These are phyloP conservation scores for Apodospora peruviana DNA, from an alignment of 495 filamentous ascomycete species.

Conservation along the genomic window DNA sequence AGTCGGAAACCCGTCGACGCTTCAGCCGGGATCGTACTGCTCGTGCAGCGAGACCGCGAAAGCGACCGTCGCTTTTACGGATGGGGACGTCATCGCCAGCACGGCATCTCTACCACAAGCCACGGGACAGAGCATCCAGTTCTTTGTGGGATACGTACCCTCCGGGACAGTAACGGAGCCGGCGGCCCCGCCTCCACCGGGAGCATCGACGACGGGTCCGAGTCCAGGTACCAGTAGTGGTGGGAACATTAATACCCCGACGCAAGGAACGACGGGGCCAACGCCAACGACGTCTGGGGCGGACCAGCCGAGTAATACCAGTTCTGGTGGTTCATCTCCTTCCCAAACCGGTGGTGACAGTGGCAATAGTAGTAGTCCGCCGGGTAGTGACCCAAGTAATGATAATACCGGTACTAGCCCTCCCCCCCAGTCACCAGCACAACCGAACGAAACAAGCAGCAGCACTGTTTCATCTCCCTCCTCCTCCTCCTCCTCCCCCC, in stretches of 20 bases:
- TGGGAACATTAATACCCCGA: background rate
- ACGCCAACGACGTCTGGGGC: background rate
- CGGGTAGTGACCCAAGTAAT: background rate
- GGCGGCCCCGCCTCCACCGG: background rate
- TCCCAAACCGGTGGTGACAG: background rate
- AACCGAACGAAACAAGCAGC: background rate
- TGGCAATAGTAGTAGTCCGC: background rate
- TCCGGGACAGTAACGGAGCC: background rate
- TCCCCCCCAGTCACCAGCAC: background rate
- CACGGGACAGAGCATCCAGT: constrained; percentile 14
- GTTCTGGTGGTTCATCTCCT: background rate
- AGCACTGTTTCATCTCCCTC: background rate
- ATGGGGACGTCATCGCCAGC: constrained; percentile 6
- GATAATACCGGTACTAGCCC: background rate
- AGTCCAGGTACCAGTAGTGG: background rate
- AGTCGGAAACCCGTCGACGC: constrained; percentile 17
- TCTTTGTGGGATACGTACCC: constrained; percentile 12
- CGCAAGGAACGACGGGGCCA: background rate
- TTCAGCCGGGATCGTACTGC: constrained; percentile 19
- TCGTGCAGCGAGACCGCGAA: constrained; percentile 15
- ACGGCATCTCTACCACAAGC: constrained; percentile 13
- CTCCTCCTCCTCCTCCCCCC: background rate
- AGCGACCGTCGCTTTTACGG: constrained; percentile 14
- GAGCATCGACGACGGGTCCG: background rate
- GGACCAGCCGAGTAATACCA: background rate